These are phyloP conservation scores for Tuber melanosporum DNA, from an alignment of 495 filamentous ascomycete genomes.

Conservation along the genomic window DNA sequence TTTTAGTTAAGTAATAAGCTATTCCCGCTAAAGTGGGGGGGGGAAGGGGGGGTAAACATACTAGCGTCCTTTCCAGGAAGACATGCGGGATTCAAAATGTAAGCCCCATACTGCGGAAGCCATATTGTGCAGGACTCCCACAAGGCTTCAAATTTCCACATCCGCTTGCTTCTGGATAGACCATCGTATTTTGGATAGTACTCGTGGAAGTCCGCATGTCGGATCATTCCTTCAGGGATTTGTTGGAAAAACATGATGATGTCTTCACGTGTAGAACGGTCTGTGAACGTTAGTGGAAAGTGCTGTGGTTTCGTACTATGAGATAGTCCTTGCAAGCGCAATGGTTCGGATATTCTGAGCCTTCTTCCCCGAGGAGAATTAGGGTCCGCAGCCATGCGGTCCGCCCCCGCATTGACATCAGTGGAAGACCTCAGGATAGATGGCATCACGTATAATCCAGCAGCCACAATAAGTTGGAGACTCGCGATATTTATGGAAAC, in stretches of 20 bases:
- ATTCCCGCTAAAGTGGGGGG: not conserved
- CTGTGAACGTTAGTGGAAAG: not conserved
- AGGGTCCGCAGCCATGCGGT: not conserved
- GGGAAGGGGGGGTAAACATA: not conserved
- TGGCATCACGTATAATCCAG: not conserved
- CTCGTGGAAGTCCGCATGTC: not conserved
- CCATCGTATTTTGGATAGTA: not conserved
- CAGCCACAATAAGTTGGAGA: not conserved
- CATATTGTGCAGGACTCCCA: not conserved
- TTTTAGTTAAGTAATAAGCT: not conserved
- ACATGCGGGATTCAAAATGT: not conserved
- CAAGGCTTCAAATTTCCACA: not conserved
- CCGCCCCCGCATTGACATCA: not conserved
- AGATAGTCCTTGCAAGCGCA: not conserved
- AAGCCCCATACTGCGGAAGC: not conserved
- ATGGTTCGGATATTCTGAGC: not conserved
- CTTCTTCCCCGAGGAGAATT: not conserved
- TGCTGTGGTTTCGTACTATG: not conserved
- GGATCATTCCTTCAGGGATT: not conserved
- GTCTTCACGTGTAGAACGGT: not conserved
- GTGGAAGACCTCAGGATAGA: not conserved
- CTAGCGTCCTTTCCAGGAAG: not conserved
- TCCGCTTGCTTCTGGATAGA: not conserved
- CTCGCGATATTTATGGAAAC: not conserved
- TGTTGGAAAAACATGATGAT: conserved; percentile 3